phyloP scores from a whole-genome alignment of 495 filamentous ascomycete species.

The Annulohypoxylon moriforme region DNA sequence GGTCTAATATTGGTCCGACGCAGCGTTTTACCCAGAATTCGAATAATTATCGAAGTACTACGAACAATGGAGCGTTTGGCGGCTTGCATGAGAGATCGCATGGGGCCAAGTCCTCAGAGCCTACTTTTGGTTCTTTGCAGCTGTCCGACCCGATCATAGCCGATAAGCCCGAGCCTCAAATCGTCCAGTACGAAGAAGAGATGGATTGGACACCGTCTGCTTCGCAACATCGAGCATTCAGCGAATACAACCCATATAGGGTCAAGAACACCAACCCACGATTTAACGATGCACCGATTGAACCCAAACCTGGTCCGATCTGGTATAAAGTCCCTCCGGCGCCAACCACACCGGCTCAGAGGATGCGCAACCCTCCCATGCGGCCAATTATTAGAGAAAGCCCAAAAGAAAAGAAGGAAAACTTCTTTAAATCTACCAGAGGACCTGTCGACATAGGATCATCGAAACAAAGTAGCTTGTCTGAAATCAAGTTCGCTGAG shows the following conservation, averaged over 20 bases:
- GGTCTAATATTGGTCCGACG: constrained; percentile 10
- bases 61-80: neutral
- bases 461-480: constrained; percentile 15
- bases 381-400: constrained; percentile 58
- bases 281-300: constrained; percentile 67
- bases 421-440: constrained; percentile 53
- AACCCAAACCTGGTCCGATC: constrained; percentile 56
- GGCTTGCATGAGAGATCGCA: neutral
- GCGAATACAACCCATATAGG: constrained; percentile 55
- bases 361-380: constrained; percentile 69
- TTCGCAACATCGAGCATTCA: constrained; percentile 63
- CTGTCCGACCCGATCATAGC: constrained; percentile 32
- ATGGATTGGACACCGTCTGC: constrained; percentile 89
- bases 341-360: constrained; percentile 71
- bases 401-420: constrained; percentile 57
- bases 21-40: constrained; percentile 17
- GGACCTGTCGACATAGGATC: constrained; percentile 34
- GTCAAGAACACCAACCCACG: constrained; percentile 58
- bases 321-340: constrained; percentile 73
- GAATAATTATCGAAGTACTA: neutral
- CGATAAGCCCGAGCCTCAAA: constrained; percentile 28
- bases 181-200: constrained; percentile 56
- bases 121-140: constrained; percentile 30
- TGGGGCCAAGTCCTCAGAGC: constrained; percentile 11
- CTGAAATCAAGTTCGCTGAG: constrained; percentile 40